Base-by-base conservation (phyloP, 169 alveolate species). In the Plasmodium billcollinsi region DNA sequence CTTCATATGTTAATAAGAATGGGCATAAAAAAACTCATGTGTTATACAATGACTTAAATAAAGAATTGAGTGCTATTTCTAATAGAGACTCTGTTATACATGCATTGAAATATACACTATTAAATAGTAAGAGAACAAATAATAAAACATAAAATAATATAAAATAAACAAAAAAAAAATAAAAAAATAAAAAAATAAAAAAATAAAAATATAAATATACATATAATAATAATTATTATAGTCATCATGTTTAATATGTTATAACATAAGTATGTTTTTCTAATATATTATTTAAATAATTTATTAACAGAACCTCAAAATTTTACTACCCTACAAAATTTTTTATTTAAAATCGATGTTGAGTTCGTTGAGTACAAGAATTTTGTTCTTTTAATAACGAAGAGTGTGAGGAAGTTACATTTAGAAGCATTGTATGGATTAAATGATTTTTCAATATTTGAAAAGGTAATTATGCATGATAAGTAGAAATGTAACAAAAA, bases 391-490 rank as follows among this genome's bases (percentile, higher is more conserved):
- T 71, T 78, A 47, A 69, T 78, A 78, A 65, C 72, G 9, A 69
- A 47, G 76, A 66, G 67, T 45, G 6, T 78, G 29, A 78, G 54
- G 21, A 66, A 78, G 24, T 49, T 58, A 9, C 75, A 26, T 20
- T 21, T 78, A 71, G 89, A 65, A 65, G 89, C 89, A 43, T 71
- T 78, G 49, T 78, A 78, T 49, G 89, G 89, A 56, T 78, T 78
- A 45, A 78, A 78, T 59, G 89, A 78, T 52, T 78, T 78, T 78
- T 78, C 89, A 12, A 50, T 78, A 39, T 78, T 78, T 66, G 89
- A 78, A 52, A 78, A 78, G 89, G 89, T 78, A 50, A 50, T 50
- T 39, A 39, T 39, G 47, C 47, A 39, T 5, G 47, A 39, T 39
- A 5, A 39, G 5, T 39, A 39, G 11, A 39, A 39, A 39, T 39